These are phyloP conservation scores for Colletotrichum sp. DNA, from an alignment of 2,329 filamentous ascomycete species.

Conservation along the genomic window DNA sequence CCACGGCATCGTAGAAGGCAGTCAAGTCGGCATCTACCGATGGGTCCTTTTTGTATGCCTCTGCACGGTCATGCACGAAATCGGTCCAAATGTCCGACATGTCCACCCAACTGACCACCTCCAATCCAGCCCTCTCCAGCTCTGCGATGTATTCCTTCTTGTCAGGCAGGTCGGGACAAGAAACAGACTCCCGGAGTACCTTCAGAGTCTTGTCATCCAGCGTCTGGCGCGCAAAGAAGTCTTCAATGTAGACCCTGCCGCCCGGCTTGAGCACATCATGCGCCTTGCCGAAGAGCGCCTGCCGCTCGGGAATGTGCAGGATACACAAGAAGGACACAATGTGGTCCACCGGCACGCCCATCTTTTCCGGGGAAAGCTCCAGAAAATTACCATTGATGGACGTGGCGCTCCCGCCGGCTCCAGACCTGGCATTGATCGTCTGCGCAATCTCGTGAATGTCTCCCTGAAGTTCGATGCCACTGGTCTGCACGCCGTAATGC, in stretches of 20 bases:
- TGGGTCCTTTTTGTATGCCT: constrained; percentile 5
- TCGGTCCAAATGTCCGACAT: constrained; percentile 21
- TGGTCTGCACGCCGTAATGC: constrained; percentile 17
- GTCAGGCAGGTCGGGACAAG: constrained; percentile 22
- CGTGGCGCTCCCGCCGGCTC: not conserved
- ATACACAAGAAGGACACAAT: constrained; percentile 27
- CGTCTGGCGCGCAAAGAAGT: constrained; percentile 21
- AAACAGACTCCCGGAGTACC: constrained; percentile 18
- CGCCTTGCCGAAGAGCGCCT: constrained; percentile 19
- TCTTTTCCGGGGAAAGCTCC: not conserved
- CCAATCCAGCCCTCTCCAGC: constrained; percentile 22
- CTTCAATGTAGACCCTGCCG: constrained; percentile 25
- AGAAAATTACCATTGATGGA: constrained; percentile 24
- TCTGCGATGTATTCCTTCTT: constrained; percentile 12
- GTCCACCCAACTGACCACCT: constrained; percentile 18
- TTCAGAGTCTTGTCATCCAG: not conserved
- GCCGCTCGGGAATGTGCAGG: constrained; percentile 21
- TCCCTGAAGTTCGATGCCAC: constrained; percentile 24
- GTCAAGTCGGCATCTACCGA: constrained; percentile 6
- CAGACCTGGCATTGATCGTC: constrained; percentile 18
- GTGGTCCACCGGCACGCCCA: constrained; percentile 19
- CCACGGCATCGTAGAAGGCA: constrained; percentile 21
- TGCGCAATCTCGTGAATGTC: constrained; percentile 26
- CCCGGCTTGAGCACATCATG: constrained; percentile 5
- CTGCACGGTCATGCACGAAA: constrained; percentile 22